Conservation (phyloP, 2,329 filamentous ascomycete species). For the Ceratocystis harringtonii region DNA sequence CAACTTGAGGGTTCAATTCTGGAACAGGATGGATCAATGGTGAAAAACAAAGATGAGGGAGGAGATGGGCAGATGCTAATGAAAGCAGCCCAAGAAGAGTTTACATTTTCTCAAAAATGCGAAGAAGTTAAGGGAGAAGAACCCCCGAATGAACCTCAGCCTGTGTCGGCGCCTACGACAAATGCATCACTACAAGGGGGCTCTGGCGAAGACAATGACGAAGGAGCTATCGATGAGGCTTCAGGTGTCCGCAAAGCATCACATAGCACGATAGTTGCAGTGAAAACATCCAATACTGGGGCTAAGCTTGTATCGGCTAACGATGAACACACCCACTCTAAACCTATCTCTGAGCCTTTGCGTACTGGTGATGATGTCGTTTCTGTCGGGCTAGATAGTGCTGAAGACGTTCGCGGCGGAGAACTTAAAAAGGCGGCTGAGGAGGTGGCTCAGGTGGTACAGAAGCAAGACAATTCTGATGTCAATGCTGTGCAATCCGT, state of each 20-base stretch:
- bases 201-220: neutral
- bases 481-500: neutral
- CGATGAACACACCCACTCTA: neutral
- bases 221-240: neutral
- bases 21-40: conserved; percentile 1
- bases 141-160: neutral
- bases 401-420: neutral
- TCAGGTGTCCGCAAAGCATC: neutral
- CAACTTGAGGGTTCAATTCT: conserved; percentile 7
- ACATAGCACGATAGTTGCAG: neutral
- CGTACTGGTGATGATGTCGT: neutral
- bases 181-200: neutral
- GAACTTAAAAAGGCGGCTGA: neutral
- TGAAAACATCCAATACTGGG: neutral
- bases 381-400: neutral
- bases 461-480: neutral
- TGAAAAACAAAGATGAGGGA: conserved; percentile 5
- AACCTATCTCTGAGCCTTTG: neutral
- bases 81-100: neutral
- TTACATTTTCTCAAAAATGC: neutral
- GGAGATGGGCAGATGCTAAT: neutral
- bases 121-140: neutral
- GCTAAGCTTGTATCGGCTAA: neutral
- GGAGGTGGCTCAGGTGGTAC: neutral
- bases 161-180: neutral